Percentiles rank a stretch among this genome's conserved stretches.
Conservation (phyloP, 2,329 filamentous ascomycete genomes). For the Setomelanomma holmii region DNA sequence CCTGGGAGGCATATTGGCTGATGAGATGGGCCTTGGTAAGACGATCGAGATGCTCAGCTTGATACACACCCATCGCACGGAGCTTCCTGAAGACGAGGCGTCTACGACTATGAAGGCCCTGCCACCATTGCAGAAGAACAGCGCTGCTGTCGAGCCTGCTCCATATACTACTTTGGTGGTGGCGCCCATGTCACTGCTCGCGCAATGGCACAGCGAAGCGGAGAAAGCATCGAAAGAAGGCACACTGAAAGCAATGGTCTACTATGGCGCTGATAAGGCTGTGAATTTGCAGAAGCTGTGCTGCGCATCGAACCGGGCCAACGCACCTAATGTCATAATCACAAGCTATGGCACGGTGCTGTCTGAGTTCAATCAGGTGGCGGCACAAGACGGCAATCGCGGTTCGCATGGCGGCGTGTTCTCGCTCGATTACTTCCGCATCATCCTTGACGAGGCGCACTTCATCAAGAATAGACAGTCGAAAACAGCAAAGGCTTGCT, state of each 20-base stretch:
- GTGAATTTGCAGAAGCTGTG: slow-evolving; percentile 81
- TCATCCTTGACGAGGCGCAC: slow-evolving; percentile 96
- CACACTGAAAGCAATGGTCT: slow-evolving; percentile 83
- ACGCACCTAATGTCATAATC: slow-evolving; percentile 88
- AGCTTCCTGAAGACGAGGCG: slow-evolving; percentile 48
- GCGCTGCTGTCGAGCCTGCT: slow-evolving; percentile 68
- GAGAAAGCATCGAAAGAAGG: slow-evolving; percentile 87
- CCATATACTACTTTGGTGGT: slow-evolving; percentile 92
- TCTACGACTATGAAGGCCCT: slow-evolving; percentile 64
- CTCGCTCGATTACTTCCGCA: slow-evolving; percentile 89
- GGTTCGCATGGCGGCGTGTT: slow-evolving; percentile 75
- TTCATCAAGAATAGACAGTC: slow-evolving; percentile 86
- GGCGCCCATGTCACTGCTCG: slow-evolving; percentile 95
- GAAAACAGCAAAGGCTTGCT: slow-evolving; percentile 95
- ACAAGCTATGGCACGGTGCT: slow-evolving; percentile 93
- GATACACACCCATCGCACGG: slow-evolving; percentile 80
- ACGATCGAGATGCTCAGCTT: slow-evolving; percentile 98
- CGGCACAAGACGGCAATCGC: slow-evolving; percentile 69
- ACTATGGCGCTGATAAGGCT: slow-evolving; percentile 88
- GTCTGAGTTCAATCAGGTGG: slow-evolving; percentile 83
- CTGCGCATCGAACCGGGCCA: slow-evolving; percentile 72
- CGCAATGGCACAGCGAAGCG: slow-evolving; percentile 96
- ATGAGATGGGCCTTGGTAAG: slow-evolving; percentile 98
- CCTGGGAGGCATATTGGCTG: slow-evolving; percentile 88
- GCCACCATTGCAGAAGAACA: slow-evolving; percentile 66